Conservation (phyloP, 768 basidiomycete genomes). For the Boletales sp. region DNA sequence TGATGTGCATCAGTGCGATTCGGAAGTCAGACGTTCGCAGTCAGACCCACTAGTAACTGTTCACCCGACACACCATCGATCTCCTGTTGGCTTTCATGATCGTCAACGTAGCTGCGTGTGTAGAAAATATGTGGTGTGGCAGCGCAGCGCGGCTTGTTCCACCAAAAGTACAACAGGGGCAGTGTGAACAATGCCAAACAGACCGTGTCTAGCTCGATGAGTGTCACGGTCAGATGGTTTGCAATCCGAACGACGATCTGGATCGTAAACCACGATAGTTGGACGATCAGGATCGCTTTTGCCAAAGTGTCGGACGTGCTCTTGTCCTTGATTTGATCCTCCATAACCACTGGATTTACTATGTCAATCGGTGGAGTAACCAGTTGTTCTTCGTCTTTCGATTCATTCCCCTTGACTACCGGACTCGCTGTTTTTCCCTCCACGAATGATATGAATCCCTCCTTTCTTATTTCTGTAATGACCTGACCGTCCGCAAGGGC, state of each 20-base stretch:
- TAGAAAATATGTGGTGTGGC: neutral
- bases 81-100: no score
- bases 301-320: neutral
- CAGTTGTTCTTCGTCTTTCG: no score
- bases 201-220: neutral
- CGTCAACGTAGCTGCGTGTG: no score
- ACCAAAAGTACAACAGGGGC: neutral
- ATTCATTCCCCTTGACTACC: no score
- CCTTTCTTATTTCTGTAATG: neutral
- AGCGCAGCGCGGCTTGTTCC: neutral
- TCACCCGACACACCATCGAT: no score
- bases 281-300: neutral
- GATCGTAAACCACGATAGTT: neutral
- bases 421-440: neutral
- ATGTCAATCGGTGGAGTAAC: neutral
- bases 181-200: neutral
- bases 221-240: neutral
- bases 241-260: neutral
- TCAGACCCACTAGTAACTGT: no score
- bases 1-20: no score
- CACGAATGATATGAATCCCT: neutral
- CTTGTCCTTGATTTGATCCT: neutral
- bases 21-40: no score
- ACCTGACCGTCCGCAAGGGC: neutral
- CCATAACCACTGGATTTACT: neutral